phyloP scores from a whole-genome alignment of 2,329 filamentous ascomycete genomes.

The Elsinoe batatas region DNA sequence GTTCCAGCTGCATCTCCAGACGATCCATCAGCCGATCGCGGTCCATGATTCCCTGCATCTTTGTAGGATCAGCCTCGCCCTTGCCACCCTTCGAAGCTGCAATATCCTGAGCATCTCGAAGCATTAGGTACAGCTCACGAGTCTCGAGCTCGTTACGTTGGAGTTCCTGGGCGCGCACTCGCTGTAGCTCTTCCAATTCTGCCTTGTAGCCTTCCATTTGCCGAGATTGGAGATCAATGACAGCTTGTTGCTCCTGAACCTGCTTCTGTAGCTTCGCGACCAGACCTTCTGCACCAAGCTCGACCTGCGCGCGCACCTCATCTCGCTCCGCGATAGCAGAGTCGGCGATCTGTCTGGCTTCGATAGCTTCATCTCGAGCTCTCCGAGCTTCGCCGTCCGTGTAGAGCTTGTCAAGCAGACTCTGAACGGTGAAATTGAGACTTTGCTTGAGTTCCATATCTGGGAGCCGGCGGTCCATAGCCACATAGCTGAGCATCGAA shows the following conservation, averaged over 20 bases:
- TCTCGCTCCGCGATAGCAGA: constrained; percentile 93
- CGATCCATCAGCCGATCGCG: constrained; percentile 87
- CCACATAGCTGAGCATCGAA: constrained; percentile 97
- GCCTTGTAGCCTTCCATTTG: constrained; percentile 83
- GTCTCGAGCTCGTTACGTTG: constrained; percentile 95
- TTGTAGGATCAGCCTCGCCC: constrained; percentile 56
- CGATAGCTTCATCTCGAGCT: constrained; percentile 81
- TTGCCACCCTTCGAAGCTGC: constrained; percentile 60
- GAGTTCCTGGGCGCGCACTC: constrained; percentile 76
- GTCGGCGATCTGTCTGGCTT: constrained; percentile 86
- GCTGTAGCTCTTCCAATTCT: constrained; percentile 78
- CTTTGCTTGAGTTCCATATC: constrained; percentile 98
- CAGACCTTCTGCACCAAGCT: constrained; percentile 84
- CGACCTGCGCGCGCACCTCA: constrained; percentile 81
- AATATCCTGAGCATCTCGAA: constrained; percentile 92
- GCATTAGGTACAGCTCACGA: constrained; percentile 93
- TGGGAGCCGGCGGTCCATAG: constrained; percentile 89
- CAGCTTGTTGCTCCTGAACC: constrained; percentile 80
- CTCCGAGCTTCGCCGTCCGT: constrained; percentile 92
- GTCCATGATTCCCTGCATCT: constrained; percentile 87
- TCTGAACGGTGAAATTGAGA: constrained; percentile 94
- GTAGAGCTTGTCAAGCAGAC: constrained; percentile 85
- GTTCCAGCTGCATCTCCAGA: constrained; percentile 87
- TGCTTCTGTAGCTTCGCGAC: constrained; percentile 89
- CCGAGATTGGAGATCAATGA: constrained; percentile 79